Conservation (phyloP, 441 rosid genomes). For the Populus hybrid region DNA sequence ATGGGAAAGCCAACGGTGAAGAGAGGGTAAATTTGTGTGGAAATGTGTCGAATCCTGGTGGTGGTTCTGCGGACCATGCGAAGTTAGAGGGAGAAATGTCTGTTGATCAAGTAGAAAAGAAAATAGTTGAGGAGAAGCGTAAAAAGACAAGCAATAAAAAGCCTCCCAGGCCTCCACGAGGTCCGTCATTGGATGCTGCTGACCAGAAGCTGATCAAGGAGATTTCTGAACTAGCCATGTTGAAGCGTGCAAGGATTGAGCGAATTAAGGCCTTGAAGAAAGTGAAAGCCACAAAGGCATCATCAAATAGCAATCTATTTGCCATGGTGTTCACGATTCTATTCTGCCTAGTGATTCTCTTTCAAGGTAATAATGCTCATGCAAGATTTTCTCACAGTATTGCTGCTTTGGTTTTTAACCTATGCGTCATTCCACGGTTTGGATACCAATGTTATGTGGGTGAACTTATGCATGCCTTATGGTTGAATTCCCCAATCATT, state of each 20-base stretch:
- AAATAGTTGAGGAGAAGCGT: constrained; percentile 51
- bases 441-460: background rate
- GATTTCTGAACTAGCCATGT: constrained; percentile 74
- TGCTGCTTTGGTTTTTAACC: background rate
- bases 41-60: constrained; percentile 18
- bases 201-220: constrained; percentile 83
- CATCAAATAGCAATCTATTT: constrained; percentile 47
- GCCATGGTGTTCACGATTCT: constrained; percentile 64
- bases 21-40: constrained; percentile 29
- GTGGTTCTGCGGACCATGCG: constrained; percentile 26
- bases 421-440: background rate
- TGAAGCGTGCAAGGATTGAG: constrained; percentile 82
- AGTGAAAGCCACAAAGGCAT: constrained; percentile 56
- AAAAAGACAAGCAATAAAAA: constrained; percentile 58
- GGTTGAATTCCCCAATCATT: background rate
- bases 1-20: constrained; percentile 22
- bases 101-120: constrained; percentile 39
- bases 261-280: constrained; percentile 88
- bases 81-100: constrained; percentile 23
- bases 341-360: constrained; percentile 55
- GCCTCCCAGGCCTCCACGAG: constrained; percentile 94
- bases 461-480: background rate
- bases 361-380: constrained; percentile 22
- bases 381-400: background rate
- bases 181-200: constrained; percentile 79